phyloP scores from a whole-genome alignment of 139 green algal genomes.

The Chlorella ohadii region DNA sequence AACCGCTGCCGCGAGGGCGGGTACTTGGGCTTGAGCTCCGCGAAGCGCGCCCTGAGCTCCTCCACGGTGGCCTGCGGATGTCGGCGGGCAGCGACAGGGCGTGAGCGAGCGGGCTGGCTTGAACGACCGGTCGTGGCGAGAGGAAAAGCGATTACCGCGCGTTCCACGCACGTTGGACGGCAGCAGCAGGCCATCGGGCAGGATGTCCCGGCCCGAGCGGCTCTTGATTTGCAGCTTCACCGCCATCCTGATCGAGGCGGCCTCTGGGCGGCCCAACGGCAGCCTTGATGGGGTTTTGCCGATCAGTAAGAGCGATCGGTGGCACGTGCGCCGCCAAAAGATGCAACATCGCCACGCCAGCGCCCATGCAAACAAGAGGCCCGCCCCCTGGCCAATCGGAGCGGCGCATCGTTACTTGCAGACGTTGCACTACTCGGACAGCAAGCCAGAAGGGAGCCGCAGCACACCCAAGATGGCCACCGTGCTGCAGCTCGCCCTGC shows the following conservation, averaged over 20 bases:
- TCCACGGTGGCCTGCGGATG: slow-evolving; percentile 74
- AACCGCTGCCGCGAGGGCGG: slow-evolving; percentile 83
- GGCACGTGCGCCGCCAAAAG: no score
- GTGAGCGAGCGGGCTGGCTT: neutral
- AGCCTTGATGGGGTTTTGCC: no score
- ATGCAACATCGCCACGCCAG: no score
- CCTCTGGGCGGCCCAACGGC: no score
- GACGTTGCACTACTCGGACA: no score
- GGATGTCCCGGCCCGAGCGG: slow-evolving; percentile 18
- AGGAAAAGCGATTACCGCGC: neutral
- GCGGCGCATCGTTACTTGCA: no score
- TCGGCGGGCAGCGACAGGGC: neutral
- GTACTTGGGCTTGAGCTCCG: slow-evolving; percentile 54
- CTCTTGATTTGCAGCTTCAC: slow-evolving; percentile 42
- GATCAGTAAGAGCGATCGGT: no score
- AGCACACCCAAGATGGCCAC: neutral
- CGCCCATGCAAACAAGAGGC: no score
- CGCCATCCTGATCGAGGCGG: neutral
- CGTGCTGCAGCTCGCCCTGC: neutral
- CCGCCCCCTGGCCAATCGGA: no score
- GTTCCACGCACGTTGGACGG: neutral
- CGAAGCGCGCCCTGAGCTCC: slow-evolving; percentile 85
- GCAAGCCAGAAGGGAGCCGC: no score
- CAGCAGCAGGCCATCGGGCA: slow-evolving; percentile 42
- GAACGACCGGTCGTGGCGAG: no score